Conservation (phyloP, 163 green algal species). For the Prototheca cutis region DNA sequence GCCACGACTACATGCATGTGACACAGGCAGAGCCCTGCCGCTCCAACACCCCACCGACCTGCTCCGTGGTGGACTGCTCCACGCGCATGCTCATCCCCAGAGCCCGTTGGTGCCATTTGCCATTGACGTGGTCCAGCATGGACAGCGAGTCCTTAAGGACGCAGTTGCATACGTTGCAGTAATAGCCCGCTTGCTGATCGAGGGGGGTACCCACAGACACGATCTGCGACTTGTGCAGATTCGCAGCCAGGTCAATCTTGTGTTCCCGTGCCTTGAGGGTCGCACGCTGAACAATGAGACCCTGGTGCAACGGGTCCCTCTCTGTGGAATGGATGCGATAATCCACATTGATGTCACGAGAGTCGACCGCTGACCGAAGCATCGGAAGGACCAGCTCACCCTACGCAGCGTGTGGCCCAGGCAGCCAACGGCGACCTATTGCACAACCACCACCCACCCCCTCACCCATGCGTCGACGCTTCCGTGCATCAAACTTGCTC, state of each 20-base stretch:
- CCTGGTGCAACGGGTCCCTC: slow-evolving; percentile 59
- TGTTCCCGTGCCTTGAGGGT: slow-evolving; percentile 68
- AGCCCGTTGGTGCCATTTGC: slow-evolving; percentile 87
- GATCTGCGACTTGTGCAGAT: slow-evolving; percentile 73
- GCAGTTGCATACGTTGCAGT: slow-evolving; percentile 95
- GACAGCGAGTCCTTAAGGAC: slow-evolving; percentile 82
- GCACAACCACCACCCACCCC: too few species aligned
- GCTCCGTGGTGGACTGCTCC: slow-evolving; percentile 75
- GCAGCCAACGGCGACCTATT: too few species aligned
- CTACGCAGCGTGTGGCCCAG: too few species aligned
- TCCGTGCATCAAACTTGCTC: too few species aligned
- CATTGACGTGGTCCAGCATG: slow-evolving; percentile 95
- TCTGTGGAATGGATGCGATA: slow-evolving; percentile 33
- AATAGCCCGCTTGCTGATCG: slow-evolving; percentile 79
- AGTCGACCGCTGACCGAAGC: too few species aligned
- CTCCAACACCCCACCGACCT: slow-evolving; percentile 33
- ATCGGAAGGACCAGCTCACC: too few species aligned
- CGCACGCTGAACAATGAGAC: slow-evolving; percentile 76
- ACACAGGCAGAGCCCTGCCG: not conserved
- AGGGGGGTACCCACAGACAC: slow-evolving; percentile 66
- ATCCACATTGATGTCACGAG: too few species aligned
- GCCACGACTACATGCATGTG: too few species aligned
- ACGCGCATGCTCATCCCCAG: slow-evolving; percentile 94
- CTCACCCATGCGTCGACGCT: too few species aligned
- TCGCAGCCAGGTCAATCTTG: slow-evolving; percentile 68